Percentiles rank a stretch among this genome's conserved stretches.
Conservation (phyloP, 805 yeast species). For the Debaryomyces castellii region DNA sequence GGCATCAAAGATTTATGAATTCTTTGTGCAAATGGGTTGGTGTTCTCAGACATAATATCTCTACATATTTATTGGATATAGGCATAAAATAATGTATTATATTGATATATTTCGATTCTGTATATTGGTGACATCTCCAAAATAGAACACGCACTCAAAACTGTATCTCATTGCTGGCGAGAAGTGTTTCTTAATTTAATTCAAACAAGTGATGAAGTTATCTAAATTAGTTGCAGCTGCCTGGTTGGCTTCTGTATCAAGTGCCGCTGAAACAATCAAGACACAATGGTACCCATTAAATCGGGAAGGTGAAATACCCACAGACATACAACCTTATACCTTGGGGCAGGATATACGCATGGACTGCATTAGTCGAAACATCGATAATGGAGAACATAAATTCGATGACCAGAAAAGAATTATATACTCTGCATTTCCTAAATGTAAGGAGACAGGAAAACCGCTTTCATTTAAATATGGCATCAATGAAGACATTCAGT, state of each 20-base stretch:
- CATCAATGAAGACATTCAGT: constrained; percentile 49
- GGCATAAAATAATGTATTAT: neutral
- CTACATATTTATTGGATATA: neutral
- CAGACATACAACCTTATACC: constrained; percentile 33
- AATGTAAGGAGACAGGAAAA: constrained; percentile 61
- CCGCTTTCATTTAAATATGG: constrained; percentile 60
- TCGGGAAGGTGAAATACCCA: constrained; percentile 37
- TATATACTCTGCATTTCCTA: constrained; percentile 57
- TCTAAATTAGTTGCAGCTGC: neutral
- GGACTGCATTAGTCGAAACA: constrained; percentile 65
- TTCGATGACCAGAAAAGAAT: constrained; percentile 63
- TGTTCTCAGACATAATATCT: constrained; percentile 39
- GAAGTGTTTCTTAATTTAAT: neutral
- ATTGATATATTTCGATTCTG: neutral
- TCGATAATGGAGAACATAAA: constrained; percentile 74
- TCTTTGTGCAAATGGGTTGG: constrained; percentile 93
- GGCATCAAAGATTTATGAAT: constrained; percentile 86
- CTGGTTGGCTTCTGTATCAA: neutral
- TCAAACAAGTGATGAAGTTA: neutral
- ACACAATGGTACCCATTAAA: constrained; percentile 29
- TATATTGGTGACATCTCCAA: neutral
- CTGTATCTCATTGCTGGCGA: neutral
- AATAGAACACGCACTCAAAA: constrained; percentile 1
- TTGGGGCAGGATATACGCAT: constrained; percentile 45
- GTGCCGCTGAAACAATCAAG: neutral